phyloP scores from a whole-genome alignment of 23 red algal species.

The Cyanidioschyzon merolae region DNA sequence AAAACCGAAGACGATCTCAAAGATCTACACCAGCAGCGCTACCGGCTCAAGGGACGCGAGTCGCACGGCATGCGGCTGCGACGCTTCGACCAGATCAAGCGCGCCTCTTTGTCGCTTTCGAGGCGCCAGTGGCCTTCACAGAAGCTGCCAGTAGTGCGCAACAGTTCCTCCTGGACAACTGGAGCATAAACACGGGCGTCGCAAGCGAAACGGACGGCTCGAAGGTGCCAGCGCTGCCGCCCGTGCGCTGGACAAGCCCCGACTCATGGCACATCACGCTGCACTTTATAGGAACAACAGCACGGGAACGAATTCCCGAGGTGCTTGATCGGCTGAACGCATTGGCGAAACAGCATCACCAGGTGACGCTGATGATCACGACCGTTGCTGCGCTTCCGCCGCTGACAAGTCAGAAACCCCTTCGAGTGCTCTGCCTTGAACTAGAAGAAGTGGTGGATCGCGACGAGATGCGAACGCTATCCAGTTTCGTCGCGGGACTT shows the following conservation, averaged over 20 bases:
- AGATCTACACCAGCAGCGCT: no score
- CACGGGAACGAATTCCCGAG: background rate
- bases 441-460: background rate
- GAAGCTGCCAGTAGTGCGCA: background rate
- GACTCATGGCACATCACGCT: slow-evolving; percentile 13
- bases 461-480: background rate
- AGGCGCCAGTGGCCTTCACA: background rate
- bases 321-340: background rate
- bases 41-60: no score
- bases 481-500: background rate
- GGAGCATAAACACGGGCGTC: background rate
- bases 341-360: background rate
- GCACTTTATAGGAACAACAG: background rate
- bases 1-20: no score
- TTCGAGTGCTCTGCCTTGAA: background rate
- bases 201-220: background rate
- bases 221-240: background rate
- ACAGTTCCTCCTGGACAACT: background rate
- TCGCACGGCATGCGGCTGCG: no score
- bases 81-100: background rate
- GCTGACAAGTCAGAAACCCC: background rate
- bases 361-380: background rate
- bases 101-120: background rate
- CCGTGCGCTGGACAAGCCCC: background rate
- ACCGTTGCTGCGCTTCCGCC: background rate